Evolutionary conservation across 2,329 filamentous ascomycete species (phyloP), one percentile per base, ranked within the genome.

Genomic region (Tolypocladium pustulatum): DNA sequence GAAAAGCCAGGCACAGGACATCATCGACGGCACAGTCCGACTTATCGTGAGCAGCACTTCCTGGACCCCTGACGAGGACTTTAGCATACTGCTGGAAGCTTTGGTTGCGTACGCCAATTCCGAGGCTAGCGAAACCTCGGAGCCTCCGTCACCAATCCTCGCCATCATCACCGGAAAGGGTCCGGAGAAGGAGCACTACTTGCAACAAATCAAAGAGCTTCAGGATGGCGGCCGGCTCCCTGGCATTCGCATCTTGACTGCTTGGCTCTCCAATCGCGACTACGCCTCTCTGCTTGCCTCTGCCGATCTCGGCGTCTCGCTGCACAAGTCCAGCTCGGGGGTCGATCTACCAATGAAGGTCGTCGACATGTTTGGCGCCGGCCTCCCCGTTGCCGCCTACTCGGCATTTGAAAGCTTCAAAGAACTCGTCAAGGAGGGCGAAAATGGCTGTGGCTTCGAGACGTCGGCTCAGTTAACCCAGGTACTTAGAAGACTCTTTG

Each of bases 311-410:
- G 94, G 94, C 12, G 84, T 99, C 30, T 96, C 90, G 59, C 77
- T 99, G 32, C 94, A 99, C 75, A 96, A 85, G 63, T 97, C 91
- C 17, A 95, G 89, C 64, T 96, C 91, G 2, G 94, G 94, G 1
- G 91, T 99, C 0, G 94, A 99, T 72, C 78, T 99, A 25, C 94
- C 94, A 0, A 99, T 99, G 94, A 99, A 99, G 75, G 91, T 99
- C 1, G 92, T 99, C 17, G 94, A 99, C 71, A 97, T 99, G 92
- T 97, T 99, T 71, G 94, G 94, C 2, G 89, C 92, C 0, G 94
- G 93, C 0, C 76, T 99, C 34, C 94, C 94, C 0, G 94, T 99
- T 0, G 86, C 88, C 0, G 93, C 91, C 4, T 97, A 94, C 80
- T 84, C 83, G 32, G 81, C 82, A 2, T 99, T 96, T 68, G 86